Evolutionary conservation across 2,329 filamentous ascomycete genomes (phyloP), one percentile per base, ranked within the genome.

Genomic region (Whalleya microplaca): DNA sequence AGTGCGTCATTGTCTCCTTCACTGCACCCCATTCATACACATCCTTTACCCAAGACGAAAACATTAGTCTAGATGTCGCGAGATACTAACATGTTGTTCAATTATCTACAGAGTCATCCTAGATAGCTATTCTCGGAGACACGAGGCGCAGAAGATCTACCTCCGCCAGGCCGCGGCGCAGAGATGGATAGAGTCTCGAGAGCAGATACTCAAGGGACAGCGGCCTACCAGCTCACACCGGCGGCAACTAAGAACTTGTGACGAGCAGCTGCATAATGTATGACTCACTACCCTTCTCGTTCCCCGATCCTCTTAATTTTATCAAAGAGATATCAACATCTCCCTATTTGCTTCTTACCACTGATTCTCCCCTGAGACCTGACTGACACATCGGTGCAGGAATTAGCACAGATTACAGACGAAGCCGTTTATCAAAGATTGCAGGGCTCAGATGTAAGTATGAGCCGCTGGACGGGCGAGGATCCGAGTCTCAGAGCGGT

Each of bases 91-190:
- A 43, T 54, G 45, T 41, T 49, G 51, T 57, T 67, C 9, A 64
- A 57, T n/a, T n/a, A n/a, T 56, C 44, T 19, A 40, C 21, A 86
- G 84, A 65, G 78, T 87, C 55, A 74, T 81, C 46, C 75, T 88
- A 41, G 85, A 88, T 64, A 83, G 84, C 20, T 85, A 80, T 64
- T 77, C 84, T 8, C 78, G 85, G 63, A 78, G 85, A 49, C 85
- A 88, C 70, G 83, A 87, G 66, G 84, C 75, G 21, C 84, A 86
- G 63, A 88, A 87, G 75, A 88, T 88, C 63, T 85, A 83, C 63
- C 75, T 85, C 55, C 79, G 84, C 32, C 85, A 88, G 68, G 76
- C 75, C 21, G 84, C 84, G 23, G 84, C 83, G 32, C 82, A 85
- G 70, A 74, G 79, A 64, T 88, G 85, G 84, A 70, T 87, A 55